A percentile compares a stretch with the other conserved stretches of the same genome.
Conservation (phyloP, 768 basidiomycete species). For the Rhodosporidiobolus odoratus region DNA sequence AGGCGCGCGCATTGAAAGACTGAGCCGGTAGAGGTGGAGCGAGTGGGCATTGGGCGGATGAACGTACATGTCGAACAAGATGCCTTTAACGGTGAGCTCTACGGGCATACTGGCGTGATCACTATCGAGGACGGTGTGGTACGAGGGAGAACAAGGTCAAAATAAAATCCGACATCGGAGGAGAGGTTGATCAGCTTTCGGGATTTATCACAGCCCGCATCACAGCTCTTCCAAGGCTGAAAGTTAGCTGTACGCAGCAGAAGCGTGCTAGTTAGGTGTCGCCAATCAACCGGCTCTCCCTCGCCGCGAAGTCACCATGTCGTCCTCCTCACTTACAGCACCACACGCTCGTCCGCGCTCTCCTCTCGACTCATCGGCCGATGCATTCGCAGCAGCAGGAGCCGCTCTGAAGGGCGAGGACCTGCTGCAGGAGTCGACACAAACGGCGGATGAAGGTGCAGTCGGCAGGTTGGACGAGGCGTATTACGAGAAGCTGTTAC, state of each 20-base stretch:
- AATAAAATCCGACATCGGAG: background rate
- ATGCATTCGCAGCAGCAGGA: background rate
- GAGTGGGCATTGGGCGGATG: background rate
- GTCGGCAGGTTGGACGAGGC: background rate
- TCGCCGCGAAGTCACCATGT: background rate
- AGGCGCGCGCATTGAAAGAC: background rate
- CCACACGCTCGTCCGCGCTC: background rate
- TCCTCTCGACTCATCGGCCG: background rate
- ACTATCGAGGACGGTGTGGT: rapidly evolving
- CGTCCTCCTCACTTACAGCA: background rate
- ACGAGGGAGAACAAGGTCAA: background rate
- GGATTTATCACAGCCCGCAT: too few species aligned
- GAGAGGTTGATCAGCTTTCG: too few species aligned
- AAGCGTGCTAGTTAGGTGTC: background rate
- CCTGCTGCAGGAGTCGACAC: too few species aligned
- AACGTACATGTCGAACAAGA: constrained; percentile 35
- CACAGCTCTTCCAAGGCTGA: too few species aligned
- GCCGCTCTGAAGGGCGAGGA: background rate
- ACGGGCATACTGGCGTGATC: background rate
- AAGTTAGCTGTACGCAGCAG: background rate
- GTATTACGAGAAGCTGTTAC: constrained; percentile 24
- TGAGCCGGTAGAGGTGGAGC: background rate
- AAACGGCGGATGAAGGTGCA: background rate
- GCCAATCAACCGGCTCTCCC: background rate
- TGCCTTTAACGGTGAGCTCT: constrained; percentile 31